Conservation (phyloP, 805 yeast species). For the Cyberlindnera japonica region DNA sequence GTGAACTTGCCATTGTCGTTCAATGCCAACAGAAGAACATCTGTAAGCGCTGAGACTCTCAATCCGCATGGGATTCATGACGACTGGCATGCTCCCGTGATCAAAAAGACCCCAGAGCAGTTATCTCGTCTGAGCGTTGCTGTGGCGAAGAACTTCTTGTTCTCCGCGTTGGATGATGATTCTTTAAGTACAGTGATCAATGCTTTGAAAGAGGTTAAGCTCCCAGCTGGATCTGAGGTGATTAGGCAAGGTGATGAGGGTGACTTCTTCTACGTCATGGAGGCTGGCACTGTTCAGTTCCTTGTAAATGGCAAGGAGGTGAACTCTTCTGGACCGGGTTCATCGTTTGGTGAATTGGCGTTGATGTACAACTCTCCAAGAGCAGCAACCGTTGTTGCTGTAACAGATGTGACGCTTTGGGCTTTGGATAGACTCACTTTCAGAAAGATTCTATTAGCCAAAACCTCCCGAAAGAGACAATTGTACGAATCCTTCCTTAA, state of each 20-base stretch:
- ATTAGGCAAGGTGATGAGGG: slow-evolving; percentile 94
- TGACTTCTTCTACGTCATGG: slow-evolving; percentile 85
- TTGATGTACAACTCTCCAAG: slow-evolving; percentile 96
- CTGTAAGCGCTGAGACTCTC: slow-evolving; percentile 86
- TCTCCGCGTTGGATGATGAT: slow-evolving; percentile 76
- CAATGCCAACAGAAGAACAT: slow-evolving; percentile 80
- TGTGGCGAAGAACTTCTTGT: slow-evolving; percentile 78
- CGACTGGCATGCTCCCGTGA: slow-evolving; percentile 70
- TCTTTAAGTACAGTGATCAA: slow-evolving; percentile 72
- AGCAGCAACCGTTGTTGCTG: slow-evolving; percentile 88
- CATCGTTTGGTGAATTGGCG: slow-evolving; percentile 95
- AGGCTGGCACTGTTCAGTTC: slow-evolving; percentile 79
- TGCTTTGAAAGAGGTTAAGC: slow-evolving; percentile 75
- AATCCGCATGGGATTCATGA: slow-evolving; percentile 67
- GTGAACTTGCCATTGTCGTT: slow-evolving; percentile 51
- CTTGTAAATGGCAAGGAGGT: slow-evolving; percentile 64
- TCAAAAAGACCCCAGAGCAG: slow-evolving; percentile 60
- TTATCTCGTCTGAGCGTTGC: slow-evolving; percentile 62
- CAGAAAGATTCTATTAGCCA: slow-evolving; percentile 85
- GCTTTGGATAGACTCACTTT: slow-evolving; percentile 91
- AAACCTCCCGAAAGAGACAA: slow-evolving; percentile 83
- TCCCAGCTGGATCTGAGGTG: slow-evolving; percentile 56
- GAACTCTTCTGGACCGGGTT: slow-evolving; percentile 75
- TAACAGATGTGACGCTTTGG: slow-evolving; percentile 75
- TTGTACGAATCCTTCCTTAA: slow-evolving; percentile 87